Percentiles rank a stretch among this genome's conserved stretches.
phyloP scores from a whole-genome alignment of 441 rosid species.

The Adansonia gregorii region DNA sequence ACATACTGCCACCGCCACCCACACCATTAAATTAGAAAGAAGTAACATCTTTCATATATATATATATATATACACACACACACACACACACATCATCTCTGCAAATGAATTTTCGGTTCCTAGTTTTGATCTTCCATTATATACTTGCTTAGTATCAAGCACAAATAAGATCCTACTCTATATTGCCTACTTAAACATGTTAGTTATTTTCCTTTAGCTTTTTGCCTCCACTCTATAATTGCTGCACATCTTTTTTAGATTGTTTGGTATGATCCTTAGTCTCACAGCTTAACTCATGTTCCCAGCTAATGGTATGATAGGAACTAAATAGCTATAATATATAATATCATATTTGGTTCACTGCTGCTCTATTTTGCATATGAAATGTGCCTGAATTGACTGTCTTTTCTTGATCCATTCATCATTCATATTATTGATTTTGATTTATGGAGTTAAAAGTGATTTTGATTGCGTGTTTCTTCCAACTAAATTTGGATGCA shows the following conservation, averaged over 20 bases:
- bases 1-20: slow-evolving; percentile 47
- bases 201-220: neutral
- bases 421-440: neutral
- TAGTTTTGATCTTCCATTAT: neutral
- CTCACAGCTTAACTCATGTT: too few relatives aligned
- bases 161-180: neutral
- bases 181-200: neutral
- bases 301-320: neutral
- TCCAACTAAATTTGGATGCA: slow-evolving; percentile 4
- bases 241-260: too few relatives aligned
- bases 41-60: slow-evolving; percentile 24
- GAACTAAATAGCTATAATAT: neutral
- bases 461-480: neutral
- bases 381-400: neutral
- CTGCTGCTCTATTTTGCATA: neutral
- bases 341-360: too few relatives aligned
- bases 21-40: slow-evolving; percentile 19
- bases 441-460: neutral
- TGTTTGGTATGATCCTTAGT: too few relatives aligned
- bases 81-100: too few relatives aligned
- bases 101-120: neutral
- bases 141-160: neutral
- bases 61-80: too few relatives aligned
- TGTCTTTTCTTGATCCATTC: neutral
- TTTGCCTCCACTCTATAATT: neutral